phyloP scores from a whole-genome alignment of 176 grass and related monocot genomes.

The Eleusine indica region DNA sequence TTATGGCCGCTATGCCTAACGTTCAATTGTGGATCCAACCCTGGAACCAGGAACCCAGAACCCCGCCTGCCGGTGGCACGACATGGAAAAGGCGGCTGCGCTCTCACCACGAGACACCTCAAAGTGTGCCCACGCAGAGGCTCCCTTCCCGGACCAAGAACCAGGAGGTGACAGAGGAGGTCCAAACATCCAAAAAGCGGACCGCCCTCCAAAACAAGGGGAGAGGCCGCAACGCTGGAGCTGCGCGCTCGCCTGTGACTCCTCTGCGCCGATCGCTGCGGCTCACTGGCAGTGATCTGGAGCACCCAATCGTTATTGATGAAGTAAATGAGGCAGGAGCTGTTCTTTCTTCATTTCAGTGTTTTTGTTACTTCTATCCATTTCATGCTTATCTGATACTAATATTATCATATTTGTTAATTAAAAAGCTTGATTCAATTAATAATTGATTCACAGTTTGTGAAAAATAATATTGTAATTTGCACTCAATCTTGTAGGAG shows the following conservation, averaged over 20 bases:
- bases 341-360: conserved; percentile 11
- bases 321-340: conserved; percentile 3
- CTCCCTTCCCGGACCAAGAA: conserved; percentile 1
- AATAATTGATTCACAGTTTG: not conserved
- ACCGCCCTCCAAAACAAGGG: not conserved
- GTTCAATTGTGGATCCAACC: not conserved
- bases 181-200: conserved; percentile 20
- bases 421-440: conserved; percentile 19
- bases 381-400: conserved; percentile 5
- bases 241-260: not conserved
- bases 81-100: conserved; percentile 40
- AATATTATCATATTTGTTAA: not conserved
- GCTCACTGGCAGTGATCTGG: not conserved
- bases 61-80: not conserved
- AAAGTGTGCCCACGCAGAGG: not conserved
- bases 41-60: not conserved
- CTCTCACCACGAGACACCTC: not conserved
- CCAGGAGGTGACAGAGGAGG: not conserved
- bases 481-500: conserved; percentile 37
- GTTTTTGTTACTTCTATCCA: not conserved
- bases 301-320: conserved; percentile 22
- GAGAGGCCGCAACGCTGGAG: not conserved
- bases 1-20: not conserved
- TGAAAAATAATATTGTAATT: conserved; percentile 21
- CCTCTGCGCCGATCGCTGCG: not conserved